Evolutionary conservation across 2,329 filamentous ascomycete species (phyloP).

Genomic region (Fusarium chaquense): DNA sequence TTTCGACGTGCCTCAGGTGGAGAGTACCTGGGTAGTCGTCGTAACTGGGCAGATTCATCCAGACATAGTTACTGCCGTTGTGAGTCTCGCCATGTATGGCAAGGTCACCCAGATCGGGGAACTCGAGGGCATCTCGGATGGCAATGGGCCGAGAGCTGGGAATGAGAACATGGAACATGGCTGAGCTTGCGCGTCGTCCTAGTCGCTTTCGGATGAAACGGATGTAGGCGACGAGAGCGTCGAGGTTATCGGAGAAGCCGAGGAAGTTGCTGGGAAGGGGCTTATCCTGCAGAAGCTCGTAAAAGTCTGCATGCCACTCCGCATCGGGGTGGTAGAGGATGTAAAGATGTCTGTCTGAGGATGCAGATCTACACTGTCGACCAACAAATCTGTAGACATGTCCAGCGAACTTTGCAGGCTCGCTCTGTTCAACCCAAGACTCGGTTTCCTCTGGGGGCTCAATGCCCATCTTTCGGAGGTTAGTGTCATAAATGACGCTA

Average conservation of each 20-base stretch:
- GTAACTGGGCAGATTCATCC: slow-evolving; percentile 29
- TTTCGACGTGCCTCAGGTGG: slow-evolving; percentile 29
- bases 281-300: slow-evolving; percentile 30
- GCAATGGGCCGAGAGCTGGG: slow-evolving; percentile 35
- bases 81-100: slow-evolving; percentile 36
- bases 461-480: slow-evolving; percentile 26
- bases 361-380: slow-evolving; percentile 29
- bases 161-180: slow-evolving; percentile 35
- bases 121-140: slow-evolving; percentile 28
- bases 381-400: slow-evolving; percentile 30
- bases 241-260: slow-evolving; percentile 33
- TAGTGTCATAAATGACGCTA: slow-evolving; percentile 34
- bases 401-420: slow-evolving; percentile 21
- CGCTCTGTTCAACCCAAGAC: slow-evolving; percentile 26
- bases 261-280: slow-evolving; percentile 34
- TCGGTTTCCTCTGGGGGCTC: slow-evolving; percentile 31
- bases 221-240: slow-evolving; percentile 32
- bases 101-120: slow-evolving; percentile 29
- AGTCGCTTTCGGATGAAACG: slow-evolving; percentile 32
- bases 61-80: slow-evolving; percentile 30
- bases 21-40: slow-evolving; percentile 25
- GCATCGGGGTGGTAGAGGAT: slow-evolving; percentile 34
- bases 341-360: slow-evolving; percentile 30
- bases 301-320: slow-evolving; percentile 34
- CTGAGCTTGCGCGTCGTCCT: slow-evolving; percentile 28